Conservation (phyloP, 1,284 basidiomycete genomes). For the Irpex rosettiformis region DNA sequence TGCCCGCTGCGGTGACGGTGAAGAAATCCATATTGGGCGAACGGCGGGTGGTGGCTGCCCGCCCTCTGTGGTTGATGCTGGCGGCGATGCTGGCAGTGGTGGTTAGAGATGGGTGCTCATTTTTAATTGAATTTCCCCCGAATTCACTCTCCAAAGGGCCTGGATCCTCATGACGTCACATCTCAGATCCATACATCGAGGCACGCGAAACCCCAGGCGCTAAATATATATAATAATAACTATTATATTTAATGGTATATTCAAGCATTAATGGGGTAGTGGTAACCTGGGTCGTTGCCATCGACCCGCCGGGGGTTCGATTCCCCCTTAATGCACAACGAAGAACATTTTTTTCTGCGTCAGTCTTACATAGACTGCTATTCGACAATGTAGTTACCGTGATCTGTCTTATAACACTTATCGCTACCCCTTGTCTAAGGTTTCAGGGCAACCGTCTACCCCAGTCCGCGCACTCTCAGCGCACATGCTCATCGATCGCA, state of each 20-base stretch:
- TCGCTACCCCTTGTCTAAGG: no score
- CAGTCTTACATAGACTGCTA: no score
- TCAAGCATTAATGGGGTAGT: constrained; percentile 44
- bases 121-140: background rate
- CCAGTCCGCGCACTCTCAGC: no score
- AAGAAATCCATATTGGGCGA: constrained; percentile 10
- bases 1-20: constrained; percentile 8
- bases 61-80: no score
- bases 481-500: no score
- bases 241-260: background rate
- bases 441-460: no score
- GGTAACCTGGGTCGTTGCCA: constrained; percentile 52
- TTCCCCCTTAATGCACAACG: constrained; percentile 74
- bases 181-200: background rate
- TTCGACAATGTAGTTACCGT: no score
- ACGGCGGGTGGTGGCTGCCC: background rate
- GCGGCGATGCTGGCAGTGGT: background rate
- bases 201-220: no score
- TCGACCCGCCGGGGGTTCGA: constrained; percentile 70
- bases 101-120: background rate
- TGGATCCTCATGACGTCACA: constrained; percentile 1
- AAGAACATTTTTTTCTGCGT: no score
- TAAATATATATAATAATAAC: no score
- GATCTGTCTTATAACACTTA: no score
- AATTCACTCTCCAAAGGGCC: constrained; percentile 1